Conservation (phyloP, 768 basidiomycete species). For the Panellus pusillus region DNA sequence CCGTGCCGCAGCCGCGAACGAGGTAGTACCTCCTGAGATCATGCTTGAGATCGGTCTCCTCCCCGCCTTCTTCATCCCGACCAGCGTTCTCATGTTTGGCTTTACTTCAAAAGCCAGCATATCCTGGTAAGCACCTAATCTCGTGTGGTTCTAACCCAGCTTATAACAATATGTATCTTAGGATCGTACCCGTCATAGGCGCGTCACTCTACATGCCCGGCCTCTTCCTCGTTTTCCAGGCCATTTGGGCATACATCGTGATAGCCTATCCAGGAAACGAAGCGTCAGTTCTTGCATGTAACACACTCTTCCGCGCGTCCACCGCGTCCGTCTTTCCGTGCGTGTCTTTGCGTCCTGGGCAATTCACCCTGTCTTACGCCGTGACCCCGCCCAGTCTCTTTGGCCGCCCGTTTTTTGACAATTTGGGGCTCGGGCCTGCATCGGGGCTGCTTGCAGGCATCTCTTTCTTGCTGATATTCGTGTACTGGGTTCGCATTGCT, state of each 20-base stretch:
- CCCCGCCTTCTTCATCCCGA: conserved; percentile 32
- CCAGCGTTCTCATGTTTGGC: conserved; percentile 35
- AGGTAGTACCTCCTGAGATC: conserved; percentile 25
- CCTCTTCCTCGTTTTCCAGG: conserved; percentile 32
- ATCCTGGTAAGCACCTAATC: conserved; percentile 21
- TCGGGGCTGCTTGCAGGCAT: conserved; percentile 28
- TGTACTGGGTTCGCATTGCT: conserved; percentile 18
- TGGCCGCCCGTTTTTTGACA: conserved; percentile 23
- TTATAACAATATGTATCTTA: not conserved
- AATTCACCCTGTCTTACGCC: not conserved
- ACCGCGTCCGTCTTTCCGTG: conserved; percentile 25
- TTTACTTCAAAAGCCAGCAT: conserved; percentile 29
- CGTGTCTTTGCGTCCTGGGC: not conserved
- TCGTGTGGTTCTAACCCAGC: too few species aligned
- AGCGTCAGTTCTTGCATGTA: conserved; percentile 32
- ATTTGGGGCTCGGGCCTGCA: conserved; percentile 26
- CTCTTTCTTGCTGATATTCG: conserved; percentile 23
- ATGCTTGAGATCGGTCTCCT: conserved; percentile 33
- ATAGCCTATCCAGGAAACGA: conserved; percentile 31
- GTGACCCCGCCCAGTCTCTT: conserved; percentile 17
- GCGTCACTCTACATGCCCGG: conserved; percentile 31
- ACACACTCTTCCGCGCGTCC: conserved; percentile 32
- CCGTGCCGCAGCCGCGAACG: conserved; percentile 7
- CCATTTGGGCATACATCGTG: conserved; percentile 27
- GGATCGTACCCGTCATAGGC: conserved; percentile 35